Percentiles rank a stretch among this genome's conserved stretches.
Conservation (phyloP, 306 rosid genomes). For the Gastrolobium bilobum region DNA sequence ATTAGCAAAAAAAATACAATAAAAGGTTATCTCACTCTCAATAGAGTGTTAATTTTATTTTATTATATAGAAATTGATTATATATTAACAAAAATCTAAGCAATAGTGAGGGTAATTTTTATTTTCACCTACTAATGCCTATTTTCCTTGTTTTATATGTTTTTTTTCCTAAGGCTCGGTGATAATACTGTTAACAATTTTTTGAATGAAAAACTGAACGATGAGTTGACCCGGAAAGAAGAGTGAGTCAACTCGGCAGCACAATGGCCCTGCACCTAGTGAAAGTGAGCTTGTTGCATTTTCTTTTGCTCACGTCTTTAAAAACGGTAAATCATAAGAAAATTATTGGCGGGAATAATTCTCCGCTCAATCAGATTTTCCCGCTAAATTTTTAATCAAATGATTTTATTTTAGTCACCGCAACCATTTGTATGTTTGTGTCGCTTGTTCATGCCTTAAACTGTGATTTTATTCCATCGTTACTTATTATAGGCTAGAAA, state of each 20-base stretch:
- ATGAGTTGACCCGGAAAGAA: slow-evolving; percentile 32
- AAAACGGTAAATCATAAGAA: slow-evolving; percentile 15
- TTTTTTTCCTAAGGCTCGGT: not conserved
- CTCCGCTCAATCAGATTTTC: slow-evolving; percentile 32
- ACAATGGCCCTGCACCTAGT: not conserved
- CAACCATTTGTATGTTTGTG: slow-evolving; percentile 28
- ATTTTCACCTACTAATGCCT: not conserved
- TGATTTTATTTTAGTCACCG: not conserved
- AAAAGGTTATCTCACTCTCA: too few species aligned
- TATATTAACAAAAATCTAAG: too few species aligned
- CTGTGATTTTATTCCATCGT: not conserved
- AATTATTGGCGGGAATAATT: slow-evolving; percentile 61
- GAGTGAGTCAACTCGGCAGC: slow-evolving; percentile 26
- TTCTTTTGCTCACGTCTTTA: not conserved
- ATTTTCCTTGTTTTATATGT: not conserved
- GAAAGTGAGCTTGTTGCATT: not conserved
- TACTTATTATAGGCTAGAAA: too few species aligned
- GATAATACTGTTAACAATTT: not conserved
- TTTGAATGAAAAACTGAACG: too few species aligned
- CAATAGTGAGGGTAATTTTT: not conserved
- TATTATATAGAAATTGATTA: too few species aligned
- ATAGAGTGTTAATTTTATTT: too few species aligned
- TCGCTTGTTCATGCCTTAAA: not conserved
- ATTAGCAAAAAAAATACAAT: too few species aligned
- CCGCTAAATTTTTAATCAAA: slow-evolving; percentile 37